phyloP scores from a whole-genome alignment of 2,329 filamentous ascomycete genomes.

The Fusarium heterosporum region DNA sequence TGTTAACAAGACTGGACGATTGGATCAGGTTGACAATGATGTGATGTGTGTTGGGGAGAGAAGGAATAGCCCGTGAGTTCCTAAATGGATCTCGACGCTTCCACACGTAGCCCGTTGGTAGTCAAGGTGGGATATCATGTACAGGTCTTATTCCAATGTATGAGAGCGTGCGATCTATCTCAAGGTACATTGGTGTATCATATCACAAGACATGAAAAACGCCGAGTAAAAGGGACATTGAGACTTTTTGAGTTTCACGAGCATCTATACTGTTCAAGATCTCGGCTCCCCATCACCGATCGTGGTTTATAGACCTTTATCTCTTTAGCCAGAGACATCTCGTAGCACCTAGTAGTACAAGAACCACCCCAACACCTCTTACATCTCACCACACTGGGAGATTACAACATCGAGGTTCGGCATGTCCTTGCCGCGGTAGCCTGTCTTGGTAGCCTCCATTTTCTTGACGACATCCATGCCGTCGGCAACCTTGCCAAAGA shows the following conservation, averaged over 20 bases:
- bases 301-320: not conserved
- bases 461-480: constrained; percentile 92
- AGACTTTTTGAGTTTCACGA: constrained; percentile 28
- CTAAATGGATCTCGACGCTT: not conserved
- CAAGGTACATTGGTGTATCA: constrained; percentile 21
- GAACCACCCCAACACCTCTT: constrained; percentile 1
- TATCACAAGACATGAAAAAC: constrained; percentile 31
- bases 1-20: not conserved
- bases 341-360: not conserved
- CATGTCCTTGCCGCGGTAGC: constrained; percentile 77
- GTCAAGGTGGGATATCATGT: not conserved
- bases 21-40: not conserved
- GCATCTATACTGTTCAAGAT: constrained; percentile 38
- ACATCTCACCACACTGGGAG: constrained; percentile 95
- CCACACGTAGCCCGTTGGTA: not conserved
- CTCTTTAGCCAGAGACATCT: constrained; percentile 1
- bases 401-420: constrained; percentile 88
- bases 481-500: constrained; percentile 90
- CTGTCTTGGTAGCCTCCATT: constrained; percentile 91
- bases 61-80: not conserved
- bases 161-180: constrained; percentile 5
- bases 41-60: not conserved
- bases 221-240: constrained; percentile 26
- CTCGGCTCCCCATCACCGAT: constrained; percentile 19
- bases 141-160: not conserved